Percentiles rank a stretch among this genome's conserved stretches.
phyloP scores from a whole-genome alignment of 2,329 filamentous ascomycete genomes.

The Alternaria viburni region DNA sequence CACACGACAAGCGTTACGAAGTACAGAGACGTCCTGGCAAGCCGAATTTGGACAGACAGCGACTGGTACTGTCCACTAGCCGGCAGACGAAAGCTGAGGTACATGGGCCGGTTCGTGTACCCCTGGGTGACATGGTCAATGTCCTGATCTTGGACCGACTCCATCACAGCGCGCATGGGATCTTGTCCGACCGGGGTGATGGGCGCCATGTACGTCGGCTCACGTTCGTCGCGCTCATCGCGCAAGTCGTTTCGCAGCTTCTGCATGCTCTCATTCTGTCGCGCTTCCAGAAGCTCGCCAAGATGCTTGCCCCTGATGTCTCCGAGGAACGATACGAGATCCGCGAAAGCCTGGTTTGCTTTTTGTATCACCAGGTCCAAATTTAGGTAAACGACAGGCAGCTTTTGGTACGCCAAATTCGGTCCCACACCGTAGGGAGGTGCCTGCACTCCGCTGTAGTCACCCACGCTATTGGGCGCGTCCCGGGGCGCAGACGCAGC shows the following conservation, averaged over 20 bases:
- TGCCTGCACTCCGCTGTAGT: conserved; percentile 21
- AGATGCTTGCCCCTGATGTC: conserved; percentile 50
- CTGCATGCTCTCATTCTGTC: conserved; percentile 52
- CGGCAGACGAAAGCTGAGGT: conserved; percentile 48
- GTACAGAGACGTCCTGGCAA: conserved; percentile 54
- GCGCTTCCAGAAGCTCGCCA: conserved; percentile 51
- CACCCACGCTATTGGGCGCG: conserved; percentile 21
- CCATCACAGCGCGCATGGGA: conserved; percentile 50
- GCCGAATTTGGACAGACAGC: conserved; percentile 43
- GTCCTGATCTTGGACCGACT: conserved; percentile 50
- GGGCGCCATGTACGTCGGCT: conserved; percentile 59
- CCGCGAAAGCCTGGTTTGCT: conserved; percentile 53
- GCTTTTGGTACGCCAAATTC: conserved; percentile 35
- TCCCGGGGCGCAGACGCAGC: conserved; percentile 21
- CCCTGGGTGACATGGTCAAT: conserved; percentile 54
- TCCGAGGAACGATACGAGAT: conserved; percentile 49
- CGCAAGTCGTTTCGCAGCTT: conserved; percentile 54
- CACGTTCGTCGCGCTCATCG: conserved; percentile 55
- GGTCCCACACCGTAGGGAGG: conserved; percentile 31
- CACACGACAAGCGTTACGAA: conserved; percentile 53
- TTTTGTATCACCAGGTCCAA: conserved; percentile 56
- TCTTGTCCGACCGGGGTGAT: conserved; percentile 54
- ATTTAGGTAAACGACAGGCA: conserved; percentile 53
- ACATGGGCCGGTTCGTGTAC: conserved; percentile 50
- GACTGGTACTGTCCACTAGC: conserved; percentile 42